Base-by-base conservation (phyloP, 768 basidiomycete genomes). In the Termitomyces sp. region DNA sequence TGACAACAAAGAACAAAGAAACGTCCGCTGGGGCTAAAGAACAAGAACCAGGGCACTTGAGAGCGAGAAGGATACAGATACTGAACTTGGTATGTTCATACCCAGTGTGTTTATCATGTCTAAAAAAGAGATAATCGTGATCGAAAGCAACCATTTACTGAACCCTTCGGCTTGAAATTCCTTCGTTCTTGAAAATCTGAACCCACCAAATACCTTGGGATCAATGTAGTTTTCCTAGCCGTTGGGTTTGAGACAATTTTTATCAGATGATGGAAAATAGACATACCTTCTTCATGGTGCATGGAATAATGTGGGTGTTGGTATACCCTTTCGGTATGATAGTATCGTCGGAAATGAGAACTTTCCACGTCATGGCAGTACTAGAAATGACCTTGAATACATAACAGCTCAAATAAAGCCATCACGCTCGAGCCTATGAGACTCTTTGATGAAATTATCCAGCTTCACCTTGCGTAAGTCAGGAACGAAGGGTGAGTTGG, bases 1-100 rank as follows among this genome's bases (percentile, higher is more conserved):
- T 77, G 24, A 74, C 74, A n/a, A n/a, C n/a, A n/a, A n/a, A n/a
- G n/a, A 18, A 77, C 77, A 62, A 80, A 79, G 64, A 79, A 78
- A 13, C 79, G 70, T 32, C 79, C 77, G n/a, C n/a, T n/a, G n/a
- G 79, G 76, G 56, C 73, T 68, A 44, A 37, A n/a, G 33, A 37
- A 27, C 12, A 49, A 26, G 16, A 32, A 32, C 27, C 40, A 46
- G 5, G 14, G 24, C 7, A 40, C 18, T 32, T 20, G 10, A 13
- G 4, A 47, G 16, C 14, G 37, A 40, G 27, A 40, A 16, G 22
- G 32, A 33, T 42, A 5, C 27, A 39, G 14, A 26, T 6, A 53
- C 12, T 37, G 14, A 24, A 27, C 16, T 27, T 37, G n/a, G 18
- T 27, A 42, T n/a, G n/a, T n/a, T n/a, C 48, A 48, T 44, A 62